Percentiles rank a stretch among this genome's conserved stretches.
These are phyloP conservation scores for Fusarium staphyleae DNA, from an alignment of 2,329 filamentous ascomycete genomes.

Conservation along the genomic window DNA sequence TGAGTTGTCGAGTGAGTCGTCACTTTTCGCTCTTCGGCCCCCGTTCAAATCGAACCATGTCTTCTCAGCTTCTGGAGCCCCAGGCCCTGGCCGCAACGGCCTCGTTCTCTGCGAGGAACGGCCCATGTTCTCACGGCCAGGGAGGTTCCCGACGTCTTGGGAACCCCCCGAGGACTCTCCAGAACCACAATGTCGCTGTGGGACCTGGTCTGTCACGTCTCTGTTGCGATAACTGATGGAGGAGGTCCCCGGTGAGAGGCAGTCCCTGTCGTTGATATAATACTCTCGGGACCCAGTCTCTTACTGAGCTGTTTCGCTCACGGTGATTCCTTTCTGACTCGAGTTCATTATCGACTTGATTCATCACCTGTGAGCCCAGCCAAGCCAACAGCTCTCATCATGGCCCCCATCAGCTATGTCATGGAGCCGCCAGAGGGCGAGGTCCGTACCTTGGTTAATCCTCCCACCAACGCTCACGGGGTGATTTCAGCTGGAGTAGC, in stretches of 20 bases:
- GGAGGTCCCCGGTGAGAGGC: conserved; percentile 8
- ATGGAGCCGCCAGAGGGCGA: conserved; percentile 39
- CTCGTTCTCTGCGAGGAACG: neutral
- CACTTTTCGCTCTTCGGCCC: conserved; percentile 27
- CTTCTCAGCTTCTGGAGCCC: conserved; percentile 21
- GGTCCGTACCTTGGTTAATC: conserved; percentile 30
- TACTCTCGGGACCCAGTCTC: conserved; percentile 4
- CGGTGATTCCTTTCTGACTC: conserved; percentile 12
- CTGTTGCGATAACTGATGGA: conserved; percentile 10
- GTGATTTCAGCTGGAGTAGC: conserved; percentile 36
- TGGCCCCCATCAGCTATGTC: conserved; percentile 67
- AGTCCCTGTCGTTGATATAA: conserved; percentile 23
- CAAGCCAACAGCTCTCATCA: conserved; percentile 2
- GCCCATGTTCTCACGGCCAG: neutral
- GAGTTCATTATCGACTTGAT: conserved; percentile 9
- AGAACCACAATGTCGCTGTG: conserved; percentile 11
- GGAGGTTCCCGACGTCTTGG: conserved; percentile 5
- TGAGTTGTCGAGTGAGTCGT: conserved; percentile 29
- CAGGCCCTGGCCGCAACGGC: conserved; percentile 19
- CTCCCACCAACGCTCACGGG: conserved; percentile 33
- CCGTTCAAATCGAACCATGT: conserved; percentile 31
- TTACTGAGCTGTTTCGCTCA: conserved; percentile 1
- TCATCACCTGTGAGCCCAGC: neutral
- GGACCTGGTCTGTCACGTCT: conserved; percentile 8
- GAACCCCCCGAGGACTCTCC: conserved; percentile 15